Base-by-base conservation (phyloP, 495 filamentous ascomycete genomes). In the Penicillium samsonianum region DNA sequence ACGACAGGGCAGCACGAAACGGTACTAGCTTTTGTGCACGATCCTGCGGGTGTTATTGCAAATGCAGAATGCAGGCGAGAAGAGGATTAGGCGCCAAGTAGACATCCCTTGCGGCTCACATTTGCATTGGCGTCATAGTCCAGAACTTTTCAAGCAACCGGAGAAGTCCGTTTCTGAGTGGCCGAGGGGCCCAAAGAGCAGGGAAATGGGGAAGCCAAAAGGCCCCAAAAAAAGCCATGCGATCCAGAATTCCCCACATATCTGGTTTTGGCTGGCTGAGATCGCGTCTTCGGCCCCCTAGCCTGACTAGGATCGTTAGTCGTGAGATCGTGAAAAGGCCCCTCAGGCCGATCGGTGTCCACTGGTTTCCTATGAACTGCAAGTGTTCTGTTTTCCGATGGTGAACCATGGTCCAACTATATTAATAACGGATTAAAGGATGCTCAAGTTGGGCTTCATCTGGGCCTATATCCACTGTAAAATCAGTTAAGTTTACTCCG, bases 61-160 rank as follows among this genome's bases (percentile, higher is more conserved):
- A 59, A 55, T 44, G 52, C 50, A 49, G 48, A 59, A 55, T 44
- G 52, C 50, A 49, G 48, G 22, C 31, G 6, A 52, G 22, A 55
- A 42, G 22, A 55, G 53, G 53, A 46, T 55, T 46, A 45, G 47
- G 46, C 46, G 25, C 46, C 47, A 54, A 38, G 46, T 50, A 40
- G 56, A 23, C 56, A 51, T 58, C 63, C 65, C 65, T 68, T 68
- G 65, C 65, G 65, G 65, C 63, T 68, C 63, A 68, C 65, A 61
- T 63, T 63, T 62, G 61, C 61, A 64, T 62, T 59, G 49, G 48
- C 54, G 50, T 52, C 55, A 46, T 61, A 37, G 55, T 52, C 31
- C 52, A 19, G 37, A 60, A 42, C 28, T 30, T 50, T 48, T 41
- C 59, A 54, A 53, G 33, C 33, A 53, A 55, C 58, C 63, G 63